Evolutionary conservation across 1,139 yeast genomes (phyloP), one percentile per base, ranked within the genome.

Genomic region (Hyphopichia pseudoburtonii): DNA sequence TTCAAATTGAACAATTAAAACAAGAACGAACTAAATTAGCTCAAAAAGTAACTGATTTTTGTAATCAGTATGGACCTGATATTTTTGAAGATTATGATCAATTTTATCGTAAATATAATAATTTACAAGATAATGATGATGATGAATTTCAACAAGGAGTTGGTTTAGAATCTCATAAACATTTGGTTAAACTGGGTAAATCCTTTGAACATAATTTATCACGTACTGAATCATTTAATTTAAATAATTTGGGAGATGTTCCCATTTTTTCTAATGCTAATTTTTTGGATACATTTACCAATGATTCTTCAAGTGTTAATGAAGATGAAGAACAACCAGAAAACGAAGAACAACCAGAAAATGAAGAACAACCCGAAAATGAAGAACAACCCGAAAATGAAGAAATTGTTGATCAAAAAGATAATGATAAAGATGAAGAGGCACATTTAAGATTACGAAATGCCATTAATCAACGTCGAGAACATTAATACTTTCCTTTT

Each of bases 51-150:
- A 78, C 87, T 11, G 80, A 77, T 25, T 68, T 81, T 18, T 85
- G 89, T 44, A 81, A 86, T 52, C 75, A 73, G 35, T 73, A 81
- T 40, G 96, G 96, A 0, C 95, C 95, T 0, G 74, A 76, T 48
- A 60, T 88, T 44, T 88, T 81, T 66, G 87, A 89, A 10, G 95
- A 88, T 57, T 70, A 59, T 43, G 60, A 60, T 28, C 48, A 54
- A 30, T 60, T 70, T 35, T 66, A 66, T 48, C 39, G 51, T 15
- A 52, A 56, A 37, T 64, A 62, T 47, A 58, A 58, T 38, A 44
- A 47, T 9, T 28, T 34, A 7, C 46, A 40, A 3, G 47, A 43
- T 2, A 31, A 12, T 17, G 27, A 28, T 11, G 17, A 16, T 16
- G 9, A 17, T 17, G 28, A 31, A 22, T 14, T 12, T 6, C 22